Evolutionary conservation across 2,329 filamentous ascomycete species (phyloP).

Genomic region (Microsporum ferrugineum): DNA sequence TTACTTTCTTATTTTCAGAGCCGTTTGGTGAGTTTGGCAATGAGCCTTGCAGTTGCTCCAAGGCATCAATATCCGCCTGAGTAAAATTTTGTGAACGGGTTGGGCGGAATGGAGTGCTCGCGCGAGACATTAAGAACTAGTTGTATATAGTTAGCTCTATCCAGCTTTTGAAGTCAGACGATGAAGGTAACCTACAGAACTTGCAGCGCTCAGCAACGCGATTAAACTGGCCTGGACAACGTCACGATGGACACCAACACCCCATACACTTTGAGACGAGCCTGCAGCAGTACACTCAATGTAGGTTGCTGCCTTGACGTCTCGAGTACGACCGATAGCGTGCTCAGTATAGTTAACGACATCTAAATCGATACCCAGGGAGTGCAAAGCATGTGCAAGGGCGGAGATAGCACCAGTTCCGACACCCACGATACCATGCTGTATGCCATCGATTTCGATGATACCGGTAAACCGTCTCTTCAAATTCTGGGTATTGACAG

Average conservation of each 20-base stretch:
- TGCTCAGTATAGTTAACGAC: conserved; percentile 95
- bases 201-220: conserved; percentile 73
- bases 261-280: conserved; percentile 67
- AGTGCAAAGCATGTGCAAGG: conserved; percentile 67
- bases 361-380: conserved; percentile 73
- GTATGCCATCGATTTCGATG: conserved; percentile 66
- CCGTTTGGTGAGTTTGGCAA: conserved; percentile 16
- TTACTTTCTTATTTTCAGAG: conserved; percentile 19
- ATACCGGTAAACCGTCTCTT: conserved; percentile 77
- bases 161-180: background rate
- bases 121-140: conserved; percentile 61
- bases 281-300: conserved; percentile 71
- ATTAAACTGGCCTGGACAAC: conserved; percentile 82
- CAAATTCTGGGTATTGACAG: conserved; percentile 64
- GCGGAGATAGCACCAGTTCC: conserved; percentile 88
- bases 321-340: conserved; percentile 66
- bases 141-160: background rate
- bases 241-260: conserved; percentile 83
- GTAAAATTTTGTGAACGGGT: conserved; percentile 43
- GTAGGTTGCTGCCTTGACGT: conserved; percentile 89
- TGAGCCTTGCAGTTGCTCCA: conserved; percentile 29
- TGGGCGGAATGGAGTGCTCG: conserved; percentile 53
- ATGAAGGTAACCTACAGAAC: conserved; percentile 53
- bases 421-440: conserved; percentile 65
- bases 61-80: conserved; percentile 34